Conservation (phyloP, 495 filamentous ascomycete genomes). For the Aspergillus sparsus region DNA sequence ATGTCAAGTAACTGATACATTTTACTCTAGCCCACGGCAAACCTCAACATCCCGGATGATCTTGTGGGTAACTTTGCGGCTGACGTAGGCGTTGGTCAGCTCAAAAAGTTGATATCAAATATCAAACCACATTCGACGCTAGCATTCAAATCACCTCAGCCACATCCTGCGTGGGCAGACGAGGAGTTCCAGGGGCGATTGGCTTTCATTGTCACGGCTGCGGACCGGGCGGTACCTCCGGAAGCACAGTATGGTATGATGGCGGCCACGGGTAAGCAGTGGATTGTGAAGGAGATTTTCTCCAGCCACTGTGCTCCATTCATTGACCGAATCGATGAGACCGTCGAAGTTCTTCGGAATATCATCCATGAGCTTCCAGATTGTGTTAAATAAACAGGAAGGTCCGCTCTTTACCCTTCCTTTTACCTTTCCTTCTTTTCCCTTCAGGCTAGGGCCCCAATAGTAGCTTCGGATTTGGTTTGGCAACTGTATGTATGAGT, state of each 20-base stretch:
- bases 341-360: slow-evolving; percentile 1
- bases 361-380: not conserved
- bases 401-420: no score
- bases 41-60: slow-evolving; percentile 27
- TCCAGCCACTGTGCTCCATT: slow-evolving; percentile 33
- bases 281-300: slow-evolving; percentile 29
- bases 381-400: no score
- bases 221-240: slow-evolving; percentile 28
- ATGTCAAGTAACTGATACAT: not conserved
- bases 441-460: no score
- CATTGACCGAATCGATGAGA: slow-evolving; percentile 18
- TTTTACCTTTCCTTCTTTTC: no score
- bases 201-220: slow-evolving; percentile 29
- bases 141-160: slow-evolving; percentile 32
- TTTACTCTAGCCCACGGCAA: slow-evolving; percentile 20
- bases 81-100: slow-evolving; percentile 25
- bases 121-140: slow-evolving; percentile 31
- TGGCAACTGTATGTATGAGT: no score
- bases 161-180: slow-evolving; percentile 32
- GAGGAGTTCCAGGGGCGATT: slow-evolving; percentile 17
- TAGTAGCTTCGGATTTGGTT: no score
- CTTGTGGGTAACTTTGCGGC: slow-evolving; percentile 28
- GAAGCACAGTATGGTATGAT: slow-evolving; percentile 33
- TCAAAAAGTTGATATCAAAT: slow-evolving; percentile 5
- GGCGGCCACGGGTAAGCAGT: slow-evolving; percentile 21